Evolutionary conservation across 2,329 filamentous ascomycete genomes (phyloP), one percentile per base, ranked within the genome.

Genomic region (Fusarium concolor): DNA sequence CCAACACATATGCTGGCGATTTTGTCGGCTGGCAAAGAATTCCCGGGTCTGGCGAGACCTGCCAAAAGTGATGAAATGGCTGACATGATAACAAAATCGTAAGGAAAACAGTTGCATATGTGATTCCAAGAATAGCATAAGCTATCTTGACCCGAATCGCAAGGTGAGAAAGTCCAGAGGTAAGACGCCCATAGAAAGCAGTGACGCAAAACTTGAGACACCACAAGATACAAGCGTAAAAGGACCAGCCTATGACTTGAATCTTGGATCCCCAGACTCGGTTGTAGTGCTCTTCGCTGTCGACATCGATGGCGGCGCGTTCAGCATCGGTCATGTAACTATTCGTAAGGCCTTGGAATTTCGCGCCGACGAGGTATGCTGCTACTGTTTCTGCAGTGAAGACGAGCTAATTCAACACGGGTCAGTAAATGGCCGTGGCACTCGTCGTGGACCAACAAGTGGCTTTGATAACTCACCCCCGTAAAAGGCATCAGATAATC

Each of bases 31-130:
- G 45, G 29, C 69, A 71, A 5, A 71, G 33, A 1, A 44, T 12
- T 6, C 69, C 69, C 1, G 69, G 69, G 82, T 68, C 5, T 82
- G 84, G 60, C 78, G 73, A 38, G 80, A 71, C 84, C 71, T 86
- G 84, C 83, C 84, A 86, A 60, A 84, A 83, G 51, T 80, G 80
- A 20, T 77, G 68, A 37, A 85, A 78, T 0, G 84, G 83, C 14
- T 70, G 66, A 14, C 69, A 71, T 6, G 52, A 63, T 4, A 62
- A 10, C 6, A 70, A 35, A 8, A 68, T 52, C 5, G 68, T 70
- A 14, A 71, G 59, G 2, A 39, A 35, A 3, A 71, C 69, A 35
- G 20, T 62, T 5, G 18, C 15, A 35, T 71, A 71, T 6, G 69
- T 58, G 4, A 71, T 2, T 5, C 42, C 63, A 1, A 71, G 69